These are phyloP conservation scores for Gracilaria gracilis DNA, from an alignment of 23 red algal genomes.

Conservation along the genomic window DNA sequence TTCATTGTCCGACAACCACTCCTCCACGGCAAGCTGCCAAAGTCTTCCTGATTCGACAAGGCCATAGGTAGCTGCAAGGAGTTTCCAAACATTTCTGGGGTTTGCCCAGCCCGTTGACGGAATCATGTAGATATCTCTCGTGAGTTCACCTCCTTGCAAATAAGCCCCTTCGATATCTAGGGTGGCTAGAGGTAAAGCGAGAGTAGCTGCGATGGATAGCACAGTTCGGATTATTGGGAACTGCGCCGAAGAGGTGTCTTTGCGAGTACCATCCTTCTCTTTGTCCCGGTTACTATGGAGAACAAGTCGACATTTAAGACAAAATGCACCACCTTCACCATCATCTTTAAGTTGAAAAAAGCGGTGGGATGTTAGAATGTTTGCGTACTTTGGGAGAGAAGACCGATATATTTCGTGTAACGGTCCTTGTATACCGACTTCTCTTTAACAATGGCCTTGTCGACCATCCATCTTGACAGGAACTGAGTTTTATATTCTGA, in stretches of 20 bases:
- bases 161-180: slow-evolving; percentile 59
- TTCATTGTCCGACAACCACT: slow-evolving; percentile 17
- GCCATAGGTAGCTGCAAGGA: slow-evolving; percentile 27
- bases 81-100: slow-evolving; percentile 33
- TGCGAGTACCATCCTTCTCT: slow-evolving; percentile 17
- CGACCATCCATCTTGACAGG: slow-evolving; percentile 9
- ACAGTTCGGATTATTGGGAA: slow-evolving; percentile 39
- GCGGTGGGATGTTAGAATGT: slow-evolving; percentile 46
- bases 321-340: not conserved
- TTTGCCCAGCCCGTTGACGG: slow-evolving; percentile 18
- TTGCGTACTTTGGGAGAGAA: slow-evolving; percentile 8
- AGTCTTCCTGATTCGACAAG: slow-evolving; percentile 50
- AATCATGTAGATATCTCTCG: slow-evolving; percentile 3
- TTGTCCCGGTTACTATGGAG: slow-evolving; percentile 36
- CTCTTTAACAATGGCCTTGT: slow-evolving; percentile 30
- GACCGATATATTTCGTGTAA: not conserved
- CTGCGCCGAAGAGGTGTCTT: slow-evolving; percentile 43
- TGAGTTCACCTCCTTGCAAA: slow-evolving; percentile 4
- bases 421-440: slow-evolving; percentile 3
- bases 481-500: slow-evolving; percentile 39
- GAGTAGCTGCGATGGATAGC: slow-evolving; percentile 8
- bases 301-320: slow-evolving; percentile 22
- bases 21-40: slow-evolving; percentile 39
- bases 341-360: slow-evolving; percentile 41
- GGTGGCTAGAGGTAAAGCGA: not conserved